These are phyloP conservation scores for Telfairia occidentalis DNA, from an alignment of 331 rosid genomes.

Conservation along the genomic window DNA sequence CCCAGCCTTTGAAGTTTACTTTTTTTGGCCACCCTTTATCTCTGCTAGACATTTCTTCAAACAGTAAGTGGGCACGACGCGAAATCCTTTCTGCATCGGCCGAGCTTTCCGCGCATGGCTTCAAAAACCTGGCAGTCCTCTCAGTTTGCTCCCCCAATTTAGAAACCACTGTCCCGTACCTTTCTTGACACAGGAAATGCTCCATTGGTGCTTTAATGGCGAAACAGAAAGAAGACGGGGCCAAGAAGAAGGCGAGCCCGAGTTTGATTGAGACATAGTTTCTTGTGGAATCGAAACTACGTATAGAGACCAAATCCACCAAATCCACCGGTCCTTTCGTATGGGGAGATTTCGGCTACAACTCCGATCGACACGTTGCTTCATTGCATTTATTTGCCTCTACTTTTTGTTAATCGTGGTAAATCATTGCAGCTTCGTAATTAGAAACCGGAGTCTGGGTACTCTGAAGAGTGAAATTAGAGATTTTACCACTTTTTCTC, in stretches of 20 bases:
- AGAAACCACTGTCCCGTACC: neutral
- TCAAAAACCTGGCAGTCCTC: neutral
- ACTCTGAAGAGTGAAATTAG: no score
- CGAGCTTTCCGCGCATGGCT: neutral
- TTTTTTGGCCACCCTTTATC: conserved; percentile 4
- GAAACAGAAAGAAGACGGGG: neutral
- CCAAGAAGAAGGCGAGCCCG: neutral
- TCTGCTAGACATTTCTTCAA: neutral
- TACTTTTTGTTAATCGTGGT: no score
- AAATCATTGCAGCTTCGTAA: no score
- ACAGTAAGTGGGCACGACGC: neutral
- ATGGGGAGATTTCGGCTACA: no score
- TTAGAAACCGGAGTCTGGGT: no score
- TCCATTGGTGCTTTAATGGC: neutral
- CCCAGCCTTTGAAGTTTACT: conserved; percentile 26
- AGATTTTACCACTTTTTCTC: no score
- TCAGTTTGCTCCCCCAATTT: neutral
- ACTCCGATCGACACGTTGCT: no score
- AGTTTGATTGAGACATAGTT: neutral
- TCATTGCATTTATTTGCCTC: no score
- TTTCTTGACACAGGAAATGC: neutral
- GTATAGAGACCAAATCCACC: no score
- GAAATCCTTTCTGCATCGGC: neutral
- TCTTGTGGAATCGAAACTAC: neutral
- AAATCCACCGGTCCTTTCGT: no score